Conservation (phyloP, 1,139 yeast species). For the Candida labiduridarum region DNA sequence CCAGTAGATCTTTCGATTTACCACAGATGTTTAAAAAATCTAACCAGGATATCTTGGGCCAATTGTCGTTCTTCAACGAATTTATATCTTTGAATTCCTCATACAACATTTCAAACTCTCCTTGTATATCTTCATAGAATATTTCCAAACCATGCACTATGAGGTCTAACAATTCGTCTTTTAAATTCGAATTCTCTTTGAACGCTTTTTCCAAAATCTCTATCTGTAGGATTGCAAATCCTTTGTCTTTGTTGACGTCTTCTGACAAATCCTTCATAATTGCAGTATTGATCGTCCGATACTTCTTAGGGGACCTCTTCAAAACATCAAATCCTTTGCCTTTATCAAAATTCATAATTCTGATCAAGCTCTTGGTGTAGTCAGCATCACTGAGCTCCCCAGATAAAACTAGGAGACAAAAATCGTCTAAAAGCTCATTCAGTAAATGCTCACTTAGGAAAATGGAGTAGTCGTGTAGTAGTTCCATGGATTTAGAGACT, state of each 20-base stretch:
- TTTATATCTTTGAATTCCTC: slow-evolving; percentile 35
- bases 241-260: slow-evolving; percentile 22
- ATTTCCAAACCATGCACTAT: slow-evolving; percentile 13
- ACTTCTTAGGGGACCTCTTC: slow-evolving; percentile 29
- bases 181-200: slow-evolving; percentile 14
- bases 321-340: slow-evolving; percentile 33
- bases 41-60: slow-evolving; percentile 46
- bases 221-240: slow-evolving; percentile 32
- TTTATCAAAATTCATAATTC: slow-evolving; percentile 32
- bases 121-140: slow-evolving; percentile 21
- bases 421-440: slow-evolving; percentile 15
- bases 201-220: slow-evolving; percentile 40
- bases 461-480: slow-evolving; percentile 2
- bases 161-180: slow-evolving; percentile 21
- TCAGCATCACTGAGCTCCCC: slow-evolving; percentile 13
- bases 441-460: slow-evolving; percentile 14
- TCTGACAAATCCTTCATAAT: slow-evolving; percentile 35
- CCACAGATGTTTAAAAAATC: slow-evolving; percentile 32
- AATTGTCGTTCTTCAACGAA: slow-evolving; percentile 27
- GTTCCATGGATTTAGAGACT: background rate
- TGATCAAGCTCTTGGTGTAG: slow-evolving; percentile 24
- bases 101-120: slow-evolving; percentile 29
- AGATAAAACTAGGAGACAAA: slow-evolving; percentile 8
- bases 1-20: slow-evolving; percentile 30
- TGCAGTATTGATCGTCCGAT: slow-evolving; percentile 30